A percentile compares a stretch with the other conserved stretches of the same genome.
These are phyloP conservation scores for Hortaea werneckii DNA, from an alignment of 2,329 filamentous ascomycete species.

Conservation along the genomic window DNA sequence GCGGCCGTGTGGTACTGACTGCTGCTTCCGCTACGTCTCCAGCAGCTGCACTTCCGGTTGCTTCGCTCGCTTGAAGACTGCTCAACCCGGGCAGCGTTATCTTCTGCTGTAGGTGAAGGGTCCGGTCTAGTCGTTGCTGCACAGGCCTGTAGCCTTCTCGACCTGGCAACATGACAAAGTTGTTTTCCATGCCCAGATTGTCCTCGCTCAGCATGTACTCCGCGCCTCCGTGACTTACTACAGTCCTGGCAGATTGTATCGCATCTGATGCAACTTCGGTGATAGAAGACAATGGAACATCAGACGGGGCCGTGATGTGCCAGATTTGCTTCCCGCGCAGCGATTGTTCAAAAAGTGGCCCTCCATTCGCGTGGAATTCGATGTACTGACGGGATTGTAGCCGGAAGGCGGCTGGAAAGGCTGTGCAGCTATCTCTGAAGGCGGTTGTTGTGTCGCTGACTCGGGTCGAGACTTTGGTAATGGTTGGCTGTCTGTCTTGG, in stretches of 20 bases:
- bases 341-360: slow-evolving; percentile 30
- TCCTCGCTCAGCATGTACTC: slow-evolving; percentile 39
- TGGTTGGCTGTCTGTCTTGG: slow-evolving; percentile 2
- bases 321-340: slow-evolving; percentile 64
- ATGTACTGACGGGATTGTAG: slow-evolving; percentile 32
- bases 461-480: slow-evolving; percentile 1
- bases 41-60: slow-evolving; percentile 30
- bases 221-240: slow-evolving; percentile 54
- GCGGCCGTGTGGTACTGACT: slow-evolving; percentile 47
- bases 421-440: slow-evolving; percentile 9
- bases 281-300: slow-evolving; percentile 57
- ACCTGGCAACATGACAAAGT: slow-evolving; percentile 15
- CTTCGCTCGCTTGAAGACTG: slow-evolving; percentile 31
- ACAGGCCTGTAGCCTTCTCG: slow-evolving; percentile 24
- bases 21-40: slow-evolving; percentile 37
- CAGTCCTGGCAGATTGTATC: slow-evolving; percentile 40
- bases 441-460: not conserved
- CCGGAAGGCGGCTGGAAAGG: slow-evolving; percentile 29
- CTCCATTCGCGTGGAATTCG: no score
- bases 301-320: slow-evolving; percentile 67
- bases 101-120: slow-evolving; percentile 56
- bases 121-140: slow-evolving; percentile 43
- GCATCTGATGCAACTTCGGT: slow-evolving; percentile 54
- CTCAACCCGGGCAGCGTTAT: slow-evolving; percentile 42
- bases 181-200: slow-evolving; percentile 4